A percentile compares a stretch with the other conserved stretches of the same genome.
Evolutionary conservation across 129 eudicot species (phyloP).

Genomic region (Dittrichia graveolens): DNA sequence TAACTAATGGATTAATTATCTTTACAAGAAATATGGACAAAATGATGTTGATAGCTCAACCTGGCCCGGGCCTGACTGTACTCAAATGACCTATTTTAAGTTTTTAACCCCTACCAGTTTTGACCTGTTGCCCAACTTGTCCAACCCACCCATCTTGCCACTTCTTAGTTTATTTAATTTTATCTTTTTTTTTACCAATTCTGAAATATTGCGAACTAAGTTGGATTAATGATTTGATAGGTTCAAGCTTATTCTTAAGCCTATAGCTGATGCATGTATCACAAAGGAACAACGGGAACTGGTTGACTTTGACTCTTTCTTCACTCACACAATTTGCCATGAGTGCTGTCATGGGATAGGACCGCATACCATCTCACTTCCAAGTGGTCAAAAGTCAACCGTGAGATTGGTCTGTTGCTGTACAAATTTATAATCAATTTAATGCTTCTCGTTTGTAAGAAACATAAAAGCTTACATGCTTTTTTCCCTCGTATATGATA

Average conservation of each 20-base stretch:
- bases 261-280: constrained; percentile 80
- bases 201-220: constrained; percentile 8
- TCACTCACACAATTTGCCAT: constrained; percentile 96
- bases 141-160: constrained; percentile 7
- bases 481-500: constrained; percentile 21
- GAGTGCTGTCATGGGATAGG: constrained; percentile 99
- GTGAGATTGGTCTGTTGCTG: constrained; percentile 77
- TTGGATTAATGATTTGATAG: constrained; percentile 40
- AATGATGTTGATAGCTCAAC: background rate
- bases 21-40: background rate
- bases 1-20: background rate
- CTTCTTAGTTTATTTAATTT: background rate
- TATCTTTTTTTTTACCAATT: background rate
- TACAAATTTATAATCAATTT: background rate
- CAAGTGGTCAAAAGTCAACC: constrained; percentile 79
- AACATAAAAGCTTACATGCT: background rate
- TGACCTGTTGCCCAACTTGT: background rate
- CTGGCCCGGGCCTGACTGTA: background rate
- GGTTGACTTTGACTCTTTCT: constrained; percentile 92
- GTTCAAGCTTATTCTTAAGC: constrained; percentile 93
- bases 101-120: background rate
- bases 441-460: constrained; percentile 17
- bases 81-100: background rate
- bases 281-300: constrained; percentile 59
- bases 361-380: constrained; percentile 88